Evolutionary conservation across 305 asterid genomes (phyloP).

Genomic region (Fraxinus paxiana): DNA sequence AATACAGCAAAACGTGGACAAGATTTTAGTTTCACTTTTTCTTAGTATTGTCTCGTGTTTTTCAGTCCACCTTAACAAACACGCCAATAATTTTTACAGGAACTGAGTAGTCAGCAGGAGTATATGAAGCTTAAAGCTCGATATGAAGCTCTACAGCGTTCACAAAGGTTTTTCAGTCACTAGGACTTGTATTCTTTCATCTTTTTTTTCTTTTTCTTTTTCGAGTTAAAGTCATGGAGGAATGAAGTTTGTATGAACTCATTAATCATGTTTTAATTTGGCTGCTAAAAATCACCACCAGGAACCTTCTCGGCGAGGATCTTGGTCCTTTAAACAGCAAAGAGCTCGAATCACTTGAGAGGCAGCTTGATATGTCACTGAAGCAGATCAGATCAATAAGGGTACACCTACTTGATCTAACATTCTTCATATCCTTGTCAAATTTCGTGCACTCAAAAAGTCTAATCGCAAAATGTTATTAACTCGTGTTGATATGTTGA

Average conservation of each 20-base stretch:
- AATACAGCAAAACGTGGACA: neutral
- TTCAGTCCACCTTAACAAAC: neutral
- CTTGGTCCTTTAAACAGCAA: slow-evolving; percentile 91
- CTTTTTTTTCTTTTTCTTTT: neutral
- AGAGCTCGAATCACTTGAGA: slow-evolving; percentile 90
- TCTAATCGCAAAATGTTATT: neutral
- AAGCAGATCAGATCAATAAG: slow-evolving; percentile 94
- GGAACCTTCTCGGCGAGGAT: slow-evolving; percentile 49
- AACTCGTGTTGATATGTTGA: neutral
- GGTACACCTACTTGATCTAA: slow-evolving; percentile 34
- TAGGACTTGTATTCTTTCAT: neutral
- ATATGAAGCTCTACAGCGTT: slow-evolving; percentile 54
- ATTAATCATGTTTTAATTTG: neutral
- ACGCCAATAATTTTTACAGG: slow-evolving; percentile 26
- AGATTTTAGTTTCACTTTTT: neutral
- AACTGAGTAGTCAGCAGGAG: slow-evolving; percentile 64
- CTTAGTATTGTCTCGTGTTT: neutral
- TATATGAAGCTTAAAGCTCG: slow-evolving; percentile 62
- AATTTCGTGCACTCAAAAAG: neutral
- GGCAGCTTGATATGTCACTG: slow-evolving; percentile 87
- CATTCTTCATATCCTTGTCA: neutral
- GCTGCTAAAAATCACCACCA: neutral
- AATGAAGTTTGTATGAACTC: neutral
- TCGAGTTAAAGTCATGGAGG: neutral
- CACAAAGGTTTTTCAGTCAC: slow-evolving; percentile 42